Percentiles rank a stretch among this genome's conserved stretches.
Conservation (phyloP, 2,329 filamentous ascomycete genomes). For the Pleomassaria siparia region DNA sequence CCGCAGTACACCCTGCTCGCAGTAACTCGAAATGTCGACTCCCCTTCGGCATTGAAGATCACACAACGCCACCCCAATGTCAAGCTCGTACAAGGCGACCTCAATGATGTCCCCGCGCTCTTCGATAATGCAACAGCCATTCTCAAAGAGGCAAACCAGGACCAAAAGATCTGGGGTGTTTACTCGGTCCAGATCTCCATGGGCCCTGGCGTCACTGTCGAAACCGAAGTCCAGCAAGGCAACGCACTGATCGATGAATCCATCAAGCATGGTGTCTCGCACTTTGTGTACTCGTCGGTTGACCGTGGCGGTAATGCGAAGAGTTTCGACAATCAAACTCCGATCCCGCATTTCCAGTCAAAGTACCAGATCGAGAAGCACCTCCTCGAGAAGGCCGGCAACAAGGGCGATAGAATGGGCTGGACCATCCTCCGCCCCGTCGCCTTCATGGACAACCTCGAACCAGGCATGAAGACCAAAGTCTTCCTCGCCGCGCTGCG, state of each 20-base stretch:
- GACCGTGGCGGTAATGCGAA: slow-evolving; percentile 62
- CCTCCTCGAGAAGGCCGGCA: slow-evolving; percentile 51
- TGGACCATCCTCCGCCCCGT: slow-evolving; percentile 66
- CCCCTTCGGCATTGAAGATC: slow-evolving; percentile 54
- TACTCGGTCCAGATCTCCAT: slow-evolving; percentile 61
- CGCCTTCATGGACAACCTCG: slow-evolving; percentile 64
- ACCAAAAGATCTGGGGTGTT: slow-evolving; percentile 57
- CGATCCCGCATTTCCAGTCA: slow-evolving; percentile 62
- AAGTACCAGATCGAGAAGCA: slow-evolving; percentile 66
- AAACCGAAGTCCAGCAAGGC: slow-evolving; percentile 57
- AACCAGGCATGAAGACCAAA: slow-evolving; percentile 50
- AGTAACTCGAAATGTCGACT: slow-evolving; percentile 60
- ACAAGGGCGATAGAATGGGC: slow-evolving; percentile 50
- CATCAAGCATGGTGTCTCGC: slow-evolving; percentile 56
- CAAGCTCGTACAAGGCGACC: slow-evolving; percentile 59
- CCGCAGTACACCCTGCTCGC: slow-evolving; percentile 57
- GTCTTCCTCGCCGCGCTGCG: slow-evolving; percentile 51
- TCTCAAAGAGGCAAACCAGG: slow-evolving; percentile 35
- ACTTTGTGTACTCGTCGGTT: slow-evolving; percentile 66
- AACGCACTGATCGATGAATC: slow-evolving; percentile 61
- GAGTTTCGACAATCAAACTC: slow-evolving; percentile 50
- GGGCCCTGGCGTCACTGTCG: slow-evolving; percentile 46
- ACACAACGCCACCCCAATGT: slow-evolving; percentile 50
- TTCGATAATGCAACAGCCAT: slow-evolving; percentile 50
- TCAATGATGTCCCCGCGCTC: slow-evolving; percentile 54